phyloP scores from a whole-genome alignment of 2,329 filamentous ascomycete species.

The Colletotrichum musae region DNA sequence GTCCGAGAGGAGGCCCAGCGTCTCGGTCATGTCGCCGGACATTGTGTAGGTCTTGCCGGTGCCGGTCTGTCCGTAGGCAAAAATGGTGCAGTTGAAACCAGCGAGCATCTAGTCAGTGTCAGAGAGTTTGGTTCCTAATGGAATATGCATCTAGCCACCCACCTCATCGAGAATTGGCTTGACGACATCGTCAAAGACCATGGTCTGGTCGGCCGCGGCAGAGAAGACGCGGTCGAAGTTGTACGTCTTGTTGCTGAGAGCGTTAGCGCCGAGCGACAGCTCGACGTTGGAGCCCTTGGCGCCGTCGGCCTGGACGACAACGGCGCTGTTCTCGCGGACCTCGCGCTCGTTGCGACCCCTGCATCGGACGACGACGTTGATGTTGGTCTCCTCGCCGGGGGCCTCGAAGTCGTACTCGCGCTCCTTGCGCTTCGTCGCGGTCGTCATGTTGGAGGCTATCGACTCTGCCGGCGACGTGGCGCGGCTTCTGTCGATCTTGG shows the following conservation, averaged over 20 bases:
- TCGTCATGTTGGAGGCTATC: conserved; percentile 70
- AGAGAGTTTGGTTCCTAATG: not conserved
- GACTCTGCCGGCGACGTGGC: conserved; percentile 81
- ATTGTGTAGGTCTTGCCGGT: conserved; percentile 99
- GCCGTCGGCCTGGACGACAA: conserved; percentile 91
- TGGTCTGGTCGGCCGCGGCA: conserved; percentile 90
- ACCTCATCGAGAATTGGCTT: conserved; percentile 94
- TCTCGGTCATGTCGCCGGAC: conserved; percentile 97
- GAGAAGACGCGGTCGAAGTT: conserved; percentile 98
- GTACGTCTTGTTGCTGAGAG: conserved; percentile 95
- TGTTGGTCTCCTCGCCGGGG: conserved; percentile 88
- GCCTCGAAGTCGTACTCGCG: conserved; percentile 82
- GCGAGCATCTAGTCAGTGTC: conserved; percentile 80
- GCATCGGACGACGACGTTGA: conserved; percentile 96
- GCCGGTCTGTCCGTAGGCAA: conserved; percentile 97
- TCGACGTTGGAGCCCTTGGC: conserved; percentile 88
- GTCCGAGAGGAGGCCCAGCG: conserved; percentile 87
- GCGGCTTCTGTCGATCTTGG: conserved; percentile 53
- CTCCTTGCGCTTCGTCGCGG: conserved; percentile 86
- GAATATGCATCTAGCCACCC: conserved; percentile 45
- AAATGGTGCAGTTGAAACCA: conserved; percentile 98
- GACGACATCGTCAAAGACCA: conserved; percentile 96
- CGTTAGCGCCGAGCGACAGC: conserved; percentile 91
- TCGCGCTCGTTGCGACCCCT: conserved; percentile 93
- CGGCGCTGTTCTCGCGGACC: conserved; percentile 92